Base-by-base conservation (phyloP, 2,329 filamentous ascomycete genomes). In the Xylaria sp. region DNA sequence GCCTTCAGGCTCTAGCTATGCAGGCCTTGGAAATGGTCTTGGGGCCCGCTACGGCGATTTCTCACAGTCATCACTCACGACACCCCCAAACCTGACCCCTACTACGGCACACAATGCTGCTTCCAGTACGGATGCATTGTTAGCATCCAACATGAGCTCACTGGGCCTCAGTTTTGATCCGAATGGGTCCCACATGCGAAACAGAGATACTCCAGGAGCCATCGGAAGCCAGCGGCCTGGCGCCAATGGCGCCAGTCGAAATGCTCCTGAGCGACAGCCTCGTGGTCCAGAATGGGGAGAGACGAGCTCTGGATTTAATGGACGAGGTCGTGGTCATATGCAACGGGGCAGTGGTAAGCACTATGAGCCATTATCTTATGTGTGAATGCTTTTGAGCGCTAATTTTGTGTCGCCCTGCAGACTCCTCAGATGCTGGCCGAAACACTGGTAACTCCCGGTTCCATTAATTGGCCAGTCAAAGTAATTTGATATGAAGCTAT, bases 1-100 rank as follows among this genome's bases (percentile, higher is more conserved):
- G 2, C 91, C 91, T 8, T 97, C 96, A 13, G 94, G 93, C 20
- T 93, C 93, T 6, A 97, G 94, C 83, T 97, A 97, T 79, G 80
- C 78, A 6, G 78, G 81, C 39, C 78, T 89, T 41, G 82, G 86
- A 39, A 83, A 81, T 68, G 83, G 85, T 52, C 80, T 89, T 15
- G 83, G 81, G 56, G 74, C 75, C 39, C 77, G 78, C 20, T 79
- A 79, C 64, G 73, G 73, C 64, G 77, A 79, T 65, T 79, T 77
- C 66, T 75, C 77, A 15, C 76, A 78, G 65, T 75, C 72, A 48
- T 76, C 77, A 25, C 65, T 79, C 15, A 77, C 72, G 9, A 79
- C 78, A 25, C 78, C 78, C 8, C 78, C 78, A 13, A 79, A 79
- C 67, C 66, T 79, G 69, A 79, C 78, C 18, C 78, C 78, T 18